Conservation (phyloP, 2,329 filamentous ascomycete genomes). For the Helotiales sp. region DNA sequence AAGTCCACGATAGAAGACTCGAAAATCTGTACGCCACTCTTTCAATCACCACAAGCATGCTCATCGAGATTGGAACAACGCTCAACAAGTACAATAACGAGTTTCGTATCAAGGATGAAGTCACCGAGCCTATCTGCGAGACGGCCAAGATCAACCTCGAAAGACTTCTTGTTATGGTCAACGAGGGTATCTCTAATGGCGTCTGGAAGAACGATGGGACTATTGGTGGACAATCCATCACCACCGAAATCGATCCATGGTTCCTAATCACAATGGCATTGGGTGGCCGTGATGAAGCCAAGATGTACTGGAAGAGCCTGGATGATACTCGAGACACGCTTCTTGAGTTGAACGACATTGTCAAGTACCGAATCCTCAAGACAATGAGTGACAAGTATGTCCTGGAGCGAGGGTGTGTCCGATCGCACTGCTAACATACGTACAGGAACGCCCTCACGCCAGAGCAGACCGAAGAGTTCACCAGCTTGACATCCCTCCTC, state of each 20-base stretch:
- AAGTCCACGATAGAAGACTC: conserved; percentile 23
- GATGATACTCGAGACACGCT: conserved; percentile 25
- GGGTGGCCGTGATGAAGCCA: conserved; percentile 20
- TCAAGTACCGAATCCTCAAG: conserved; percentile 30
- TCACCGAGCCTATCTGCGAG: conserved; percentile 15
- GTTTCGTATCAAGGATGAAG: conserved; percentile 21
- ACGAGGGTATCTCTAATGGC: conserved; percentile 19
- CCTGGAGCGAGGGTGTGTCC: neutral
- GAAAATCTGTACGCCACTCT: conserved; percentile 26
- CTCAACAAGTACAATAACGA: conserved; percentile 25
- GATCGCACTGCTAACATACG: neutral
- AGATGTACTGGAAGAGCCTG: conserved; percentile 23
- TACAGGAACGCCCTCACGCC: conserved; percentile 17
- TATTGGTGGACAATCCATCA: conserved; percentile 15
- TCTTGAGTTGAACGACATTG: conserved; percentile 23
- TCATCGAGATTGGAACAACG: conserved; percentile 24
- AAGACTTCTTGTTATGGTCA: conserved; percentile 23
- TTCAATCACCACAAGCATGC: conserved; percentile 20
- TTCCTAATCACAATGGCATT: conserved; percentile 26
- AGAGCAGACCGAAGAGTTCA: conserved; percentile 19
- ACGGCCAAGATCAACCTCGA: conserved; percentile 23
- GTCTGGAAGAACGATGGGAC: conserved; percentile 26
- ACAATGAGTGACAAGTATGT: conserved; percentile 22
- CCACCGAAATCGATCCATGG: conserved; percentile 27
- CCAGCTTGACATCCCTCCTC: conserved; percentile 10